Evolutionary conservation across 2,329 filamentous ascomycete genomes (phyloP).

Genomic region (Hypoxylon sp.): DNA sequence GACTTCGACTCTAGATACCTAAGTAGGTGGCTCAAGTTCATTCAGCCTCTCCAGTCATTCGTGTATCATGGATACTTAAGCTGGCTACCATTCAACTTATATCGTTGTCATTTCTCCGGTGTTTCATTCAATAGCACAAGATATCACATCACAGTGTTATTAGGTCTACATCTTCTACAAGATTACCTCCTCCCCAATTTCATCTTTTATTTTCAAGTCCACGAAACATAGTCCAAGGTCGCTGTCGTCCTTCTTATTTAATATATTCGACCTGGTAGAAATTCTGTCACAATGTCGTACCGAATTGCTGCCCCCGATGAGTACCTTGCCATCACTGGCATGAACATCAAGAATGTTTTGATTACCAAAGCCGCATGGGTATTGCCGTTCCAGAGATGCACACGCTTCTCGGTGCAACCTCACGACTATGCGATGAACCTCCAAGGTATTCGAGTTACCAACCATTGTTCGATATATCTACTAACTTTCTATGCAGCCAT

Average conservation of each 20-base stretch:
- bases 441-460: constrained; percentile 60
- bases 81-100: not conserved
- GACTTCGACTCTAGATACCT: not conserved
- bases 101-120: constrained; percentile 1
- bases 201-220: constrained; percentile 4
- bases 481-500: constrained; percentile 70
- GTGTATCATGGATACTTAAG: constrained; percentile 10
- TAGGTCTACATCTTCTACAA: constrained; percentile 3
- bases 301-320: constrained; percentile 81
- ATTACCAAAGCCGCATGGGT: constrained; percentile 85
- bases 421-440: constrained; percentile 88
- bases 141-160: not conserved
- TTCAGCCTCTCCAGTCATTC: constrained; percentile 26
- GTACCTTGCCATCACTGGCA: constrained; percentile 90
- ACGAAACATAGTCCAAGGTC: constrained; percentile 13
- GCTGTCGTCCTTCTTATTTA: not conserved
- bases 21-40: constrained; percentile 10
- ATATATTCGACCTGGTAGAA: constrained; percentile 7
- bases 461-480: not conserved
- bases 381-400: constrained; percentile 78
- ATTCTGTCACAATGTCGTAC: constrained; percentile 69
- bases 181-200: not conserved
- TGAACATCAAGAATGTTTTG: constrained; percentile 79
- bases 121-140: not conserved
- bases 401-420: constrained; percentile 74